Base-by-base conservation (phyloP, 257 asterid species). In the Fraxinus cuspidata region DNA sequence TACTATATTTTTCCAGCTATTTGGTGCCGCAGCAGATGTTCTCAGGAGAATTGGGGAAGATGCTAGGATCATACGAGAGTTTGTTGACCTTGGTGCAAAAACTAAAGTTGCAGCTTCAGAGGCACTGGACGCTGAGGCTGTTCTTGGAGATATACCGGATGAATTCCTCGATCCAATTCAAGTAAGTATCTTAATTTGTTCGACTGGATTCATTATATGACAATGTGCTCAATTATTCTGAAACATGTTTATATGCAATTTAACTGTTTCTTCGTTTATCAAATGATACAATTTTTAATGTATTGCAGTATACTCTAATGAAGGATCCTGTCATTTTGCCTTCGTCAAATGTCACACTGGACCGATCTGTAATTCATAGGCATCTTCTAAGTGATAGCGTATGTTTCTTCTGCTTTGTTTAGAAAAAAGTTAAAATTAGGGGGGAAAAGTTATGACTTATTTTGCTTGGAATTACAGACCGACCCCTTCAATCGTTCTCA, bases 121-220 rank as follows among this genome's bases (percentile, higher is more conserved):
- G 73, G 99, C 99, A 73, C 87, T 83, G 95, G 98, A 96, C 15
- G 89, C 97, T 27, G 99, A 96, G 82, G 97, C 98, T 81, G 87
- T 90, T 77, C 99, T 96, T 12, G 98, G 99, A 77, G 99, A 96
- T 80, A 89, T 96, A 83, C 99, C 99, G n/a, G 99, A 93, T 72
- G 99, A 96, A 85, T 93, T 93, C 90, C 97, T 96, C 7, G 99
- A 96, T 78, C 99, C 99, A 27, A 96, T 96, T 84, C 99, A 96
- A 92, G 99, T 93, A 81, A 67, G 44, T 58, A 15, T 56, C 37
- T 65, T 78, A 23, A 5, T 12, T 21, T 42, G 40, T n/a, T 34
- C 21, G 28, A 68, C 35, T 76, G 64, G 42, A 28, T 2, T 32
- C n/a, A 23, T 18, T 19, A 28, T 11, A 35, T n/a, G 40, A n/a